phyloP scores from a whole-genome alignment of 768 basidiomycete genomes.

The Strobilomyces dryophilus region DNA sequence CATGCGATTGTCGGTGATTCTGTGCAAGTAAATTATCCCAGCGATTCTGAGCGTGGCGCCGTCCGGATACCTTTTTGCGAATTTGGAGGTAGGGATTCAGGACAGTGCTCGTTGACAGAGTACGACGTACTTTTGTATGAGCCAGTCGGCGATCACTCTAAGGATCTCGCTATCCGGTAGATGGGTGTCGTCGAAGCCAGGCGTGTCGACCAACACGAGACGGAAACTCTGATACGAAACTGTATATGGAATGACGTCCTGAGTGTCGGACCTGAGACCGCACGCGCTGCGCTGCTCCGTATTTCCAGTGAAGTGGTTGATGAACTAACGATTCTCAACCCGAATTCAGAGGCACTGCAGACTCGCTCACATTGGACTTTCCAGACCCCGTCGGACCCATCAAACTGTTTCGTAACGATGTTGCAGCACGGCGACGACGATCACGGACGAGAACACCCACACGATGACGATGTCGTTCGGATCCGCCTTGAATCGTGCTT shows the following conservation, averaged over 20 bases:
- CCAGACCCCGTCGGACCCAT: constrained; percentile 27
- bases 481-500: constrained; percentile 1
- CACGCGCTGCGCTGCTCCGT: not conserved
- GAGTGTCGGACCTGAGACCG: constrained; percentile 12
- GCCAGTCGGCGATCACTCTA: constrained; percentile 13
- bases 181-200: constrained; percentile 21
- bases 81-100: too few relatives aligned
- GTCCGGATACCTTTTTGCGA: constrained; percentile 8
- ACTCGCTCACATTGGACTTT: constrained; percentile 18
- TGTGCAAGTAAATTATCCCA: constrained; percentile 34
- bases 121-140: constrained; percentile 13
- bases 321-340: constrained; percentile 2
- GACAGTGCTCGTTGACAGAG: not conserved
- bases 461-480: constrained; percentile 12
- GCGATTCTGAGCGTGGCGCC: constrained; percentile 9
- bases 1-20: constrained; percentile 35
- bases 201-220: constrained; percentile 19
- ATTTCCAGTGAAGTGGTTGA: constrained; percentile 9
- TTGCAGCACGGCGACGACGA: not conserved
- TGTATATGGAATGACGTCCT: constrained; percentile 1
- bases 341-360: not conserved
- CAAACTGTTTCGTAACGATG: constrained; percentile 1
- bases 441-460: not conserved
- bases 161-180: constrained; percentile 11
- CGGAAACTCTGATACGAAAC: not conserved